A percentile compares a stretch with the other conserved stretches of the same genome.
These are phyloP conservation scores for Erigeron canadensis DNA, from an alignment of 129 eudicot species.

Conservation along the genomic window DNA sequence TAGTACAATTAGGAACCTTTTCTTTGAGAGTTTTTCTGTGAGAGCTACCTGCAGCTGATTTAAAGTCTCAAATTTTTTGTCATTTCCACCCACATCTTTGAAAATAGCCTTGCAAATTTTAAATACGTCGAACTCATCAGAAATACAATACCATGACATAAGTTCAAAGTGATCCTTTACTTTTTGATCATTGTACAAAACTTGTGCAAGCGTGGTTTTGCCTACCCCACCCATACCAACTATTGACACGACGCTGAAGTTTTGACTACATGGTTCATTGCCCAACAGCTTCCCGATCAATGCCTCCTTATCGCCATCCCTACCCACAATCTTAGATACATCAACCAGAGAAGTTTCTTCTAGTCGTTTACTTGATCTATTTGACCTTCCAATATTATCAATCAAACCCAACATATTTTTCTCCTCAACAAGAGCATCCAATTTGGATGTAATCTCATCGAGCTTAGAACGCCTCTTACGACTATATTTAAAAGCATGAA, in stretches of 20 bases:
- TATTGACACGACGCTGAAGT: neutral
- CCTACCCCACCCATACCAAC: no score
- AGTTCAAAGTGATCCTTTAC: no score
- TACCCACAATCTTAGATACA: neutral
- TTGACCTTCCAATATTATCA: neutral
- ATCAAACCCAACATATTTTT: neutral
- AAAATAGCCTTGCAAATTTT: no score
- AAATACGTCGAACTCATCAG: no score
- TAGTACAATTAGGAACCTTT: neutral
- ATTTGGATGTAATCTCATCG: neutral
- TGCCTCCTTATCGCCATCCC: conserved; percentile 6
- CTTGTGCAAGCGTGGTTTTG: no score
- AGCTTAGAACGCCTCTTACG: conserved; percentile 1
- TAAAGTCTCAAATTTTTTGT: no score
- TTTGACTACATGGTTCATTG: neutral
- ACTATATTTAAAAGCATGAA: conserved; percentile 4
- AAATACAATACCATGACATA: no score
- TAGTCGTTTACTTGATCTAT: neutral
- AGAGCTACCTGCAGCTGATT: no score
- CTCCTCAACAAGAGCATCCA: neutral
- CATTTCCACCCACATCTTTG: no score
- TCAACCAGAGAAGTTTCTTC: conserved; percentile 9
- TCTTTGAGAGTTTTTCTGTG: no score
- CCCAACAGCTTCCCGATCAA: neutral
- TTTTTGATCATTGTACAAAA: no score